Percentiles rank a stretch among this genome's conserved stretches.
Evolutionary conservation across 2,329 filamentous ascomycete genomes (phyloP).

Genomic region (Exophiala dermatitidis): DNA sequence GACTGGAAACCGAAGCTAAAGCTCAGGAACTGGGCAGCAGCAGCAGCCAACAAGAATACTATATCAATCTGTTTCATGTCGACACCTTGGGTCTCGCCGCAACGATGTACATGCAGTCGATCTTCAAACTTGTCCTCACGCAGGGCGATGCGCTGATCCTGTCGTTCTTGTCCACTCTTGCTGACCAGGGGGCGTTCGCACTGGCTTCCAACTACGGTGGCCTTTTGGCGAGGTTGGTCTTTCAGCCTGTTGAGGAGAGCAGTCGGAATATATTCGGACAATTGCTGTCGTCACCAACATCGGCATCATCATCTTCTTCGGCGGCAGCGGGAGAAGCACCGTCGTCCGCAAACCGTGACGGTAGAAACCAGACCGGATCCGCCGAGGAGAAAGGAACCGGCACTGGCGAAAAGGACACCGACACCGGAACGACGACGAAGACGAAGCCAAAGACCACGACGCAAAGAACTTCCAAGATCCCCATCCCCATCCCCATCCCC

Average conservation of each 20-base stretch:
- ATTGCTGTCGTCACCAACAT: slow-evolving; percentile 46
- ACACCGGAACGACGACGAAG: too few relatives aligned
- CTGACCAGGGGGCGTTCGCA: slow-evolving; percentile 84
- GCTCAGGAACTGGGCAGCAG: too few relatives aligned
- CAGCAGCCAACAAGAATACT: slow-evolving; percentile 34
- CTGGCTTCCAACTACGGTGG: slow-evolving; percentile 93
- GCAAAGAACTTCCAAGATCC: slow-evolving; percentile 2
- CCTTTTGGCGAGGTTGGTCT: slow-evolving; percentile 76
- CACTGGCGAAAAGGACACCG: background rate
- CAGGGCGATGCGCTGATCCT: slow-evolving; percentile 91
- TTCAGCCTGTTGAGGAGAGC: slow-evolving; percentile 93
- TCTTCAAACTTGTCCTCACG: slow-evolving; percentile 87
- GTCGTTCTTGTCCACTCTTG: slow-evolving; percentile 64
- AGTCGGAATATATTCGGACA: slow-evolving; percentile 84
- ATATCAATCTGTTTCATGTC: slow-evolving; percentile 57
- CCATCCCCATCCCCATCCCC: slow-evolving; percentile 3
- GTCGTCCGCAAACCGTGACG: too few relatives aligned
- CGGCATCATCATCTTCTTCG: too few relatives aligned
- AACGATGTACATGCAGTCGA: slow-evolving; percentile 80
- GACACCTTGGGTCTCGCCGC: slow-evolving; percentile 64
- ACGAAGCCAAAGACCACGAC: background rate
- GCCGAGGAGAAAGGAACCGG: background rate
- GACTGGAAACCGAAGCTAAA: slow-evolving; percentile 21
- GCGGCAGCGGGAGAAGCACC: background rate
- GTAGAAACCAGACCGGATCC: background rate